These are phyloP conservation scores for Bonia amplexicaulis DNA, from an alignment of 176 grass and related monocot species.

Conservation along the genomic window DNA sequence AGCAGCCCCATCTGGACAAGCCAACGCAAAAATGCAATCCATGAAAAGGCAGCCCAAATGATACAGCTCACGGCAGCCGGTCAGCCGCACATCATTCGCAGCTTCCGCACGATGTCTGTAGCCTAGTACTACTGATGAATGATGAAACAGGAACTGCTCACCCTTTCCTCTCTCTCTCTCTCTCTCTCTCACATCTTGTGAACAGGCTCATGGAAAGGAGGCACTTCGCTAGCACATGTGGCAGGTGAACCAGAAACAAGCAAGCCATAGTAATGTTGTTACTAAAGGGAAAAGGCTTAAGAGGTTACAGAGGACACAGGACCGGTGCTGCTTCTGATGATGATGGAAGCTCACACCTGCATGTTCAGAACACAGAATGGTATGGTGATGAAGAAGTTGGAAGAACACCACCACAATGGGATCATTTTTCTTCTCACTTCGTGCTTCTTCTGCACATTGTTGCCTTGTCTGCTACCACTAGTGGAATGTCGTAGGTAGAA, in stretches of 20 bases:
- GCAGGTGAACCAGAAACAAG: constrained; percentile 17
- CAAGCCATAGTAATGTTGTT: background rate
- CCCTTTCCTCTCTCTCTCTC: too few relatives aligned
- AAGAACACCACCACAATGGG: background rate
- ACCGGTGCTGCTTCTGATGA: constrained; percentile 1
- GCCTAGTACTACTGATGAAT: background rate
- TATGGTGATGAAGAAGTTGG: background rate
- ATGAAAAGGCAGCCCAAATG: background rate
- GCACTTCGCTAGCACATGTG: background rate
- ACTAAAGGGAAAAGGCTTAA: too few relatives aligned
- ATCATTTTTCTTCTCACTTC: background rate
- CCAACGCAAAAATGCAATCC: background rate
- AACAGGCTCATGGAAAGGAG: constrained; percentile 17
- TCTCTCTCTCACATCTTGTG: background rate
- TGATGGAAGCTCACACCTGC: background rate
- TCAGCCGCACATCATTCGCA: background rate
- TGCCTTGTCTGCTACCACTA: background rate
- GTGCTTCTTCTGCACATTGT: constrained; percentile 2
- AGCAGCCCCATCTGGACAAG: background rate
- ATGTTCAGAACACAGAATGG: background rate
- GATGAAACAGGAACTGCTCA: background rate
- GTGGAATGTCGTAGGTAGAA: background rate
- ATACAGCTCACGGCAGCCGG: background rate
- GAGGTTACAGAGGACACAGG: constrained; percentile 2
- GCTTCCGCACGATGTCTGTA: background rate